These are phyloP conservation scores for Solanum gandarillasii DNA, from an alignment of 257 asterid genomes.

Conservation along the genomic window DNA sequence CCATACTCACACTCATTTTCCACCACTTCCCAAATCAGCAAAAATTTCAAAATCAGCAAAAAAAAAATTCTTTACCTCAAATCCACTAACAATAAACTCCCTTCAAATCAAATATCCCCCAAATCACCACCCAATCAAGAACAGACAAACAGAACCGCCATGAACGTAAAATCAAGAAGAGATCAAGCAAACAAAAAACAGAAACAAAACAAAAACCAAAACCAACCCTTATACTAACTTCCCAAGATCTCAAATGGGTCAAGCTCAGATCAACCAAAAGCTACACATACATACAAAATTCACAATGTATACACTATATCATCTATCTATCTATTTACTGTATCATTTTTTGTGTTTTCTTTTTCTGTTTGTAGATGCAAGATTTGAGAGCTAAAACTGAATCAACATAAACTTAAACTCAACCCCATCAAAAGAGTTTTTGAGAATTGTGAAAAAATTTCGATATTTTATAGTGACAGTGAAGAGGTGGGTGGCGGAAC, in stretches of 20 bases:
- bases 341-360: constrained; percentile 1
- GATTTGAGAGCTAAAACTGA: constrained; percentile 53
- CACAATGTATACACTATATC: background rate
- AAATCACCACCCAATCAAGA: background rate
- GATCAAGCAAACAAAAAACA: background rate
- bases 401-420: constrained; percentile 32
- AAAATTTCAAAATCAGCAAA: background rate
- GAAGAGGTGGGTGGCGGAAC: constrained; percentile 15
- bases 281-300: background rate
- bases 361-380: constrained; percentile 43
- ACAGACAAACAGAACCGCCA: background rate
- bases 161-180: background rate
- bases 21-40: constrained; percentile 43
- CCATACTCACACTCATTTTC: constrained; percentile 74
- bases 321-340: background rate
- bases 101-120: background rate
- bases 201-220: constrained; percentile 2
- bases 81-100: background rate
- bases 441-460: background rate
- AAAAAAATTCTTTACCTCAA: background rate
- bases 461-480: background rate
- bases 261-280: constrained; percentile 14
- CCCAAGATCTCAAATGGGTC: constrained; percentile 11
- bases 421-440: constrained; percentile 15
- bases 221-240: constrained; percentile 12